These are phyloP conservation scores for Fomitopsis schrenkii DNA, from an alignment of 1,284 basidiomycete genomes.

Conservation along the genomic window DNA sequence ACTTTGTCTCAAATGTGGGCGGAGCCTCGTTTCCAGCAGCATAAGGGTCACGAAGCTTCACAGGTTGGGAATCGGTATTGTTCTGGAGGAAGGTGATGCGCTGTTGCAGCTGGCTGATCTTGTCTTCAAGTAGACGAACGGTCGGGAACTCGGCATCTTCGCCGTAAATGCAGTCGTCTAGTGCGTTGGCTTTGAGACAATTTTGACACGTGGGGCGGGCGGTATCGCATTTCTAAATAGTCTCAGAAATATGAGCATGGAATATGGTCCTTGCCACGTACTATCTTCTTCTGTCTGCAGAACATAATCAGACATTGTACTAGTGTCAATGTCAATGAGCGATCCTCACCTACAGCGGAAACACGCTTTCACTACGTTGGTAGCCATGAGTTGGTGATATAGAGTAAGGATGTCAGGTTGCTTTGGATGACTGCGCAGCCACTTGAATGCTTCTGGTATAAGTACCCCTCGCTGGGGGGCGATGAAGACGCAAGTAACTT, in stretches of 20 bases:
- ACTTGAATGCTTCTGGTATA: no score
- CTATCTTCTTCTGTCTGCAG: neutral
- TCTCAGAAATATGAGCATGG: neutral
- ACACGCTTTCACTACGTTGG: neutral
- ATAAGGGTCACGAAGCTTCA: neutral
- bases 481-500: no score
- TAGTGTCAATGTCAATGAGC: neutral
- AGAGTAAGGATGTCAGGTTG: no score
- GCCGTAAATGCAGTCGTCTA: constrained; percentile 28
- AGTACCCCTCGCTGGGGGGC: no score
- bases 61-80: neutral
- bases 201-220: constrained; percentile 24
- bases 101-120: neutral
- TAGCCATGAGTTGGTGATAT: neutral
- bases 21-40: neutral
- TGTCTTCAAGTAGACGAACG: constrained; percentile 24
- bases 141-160: constrained; percentile 23
- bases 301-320: neutral
- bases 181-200: constrained; percentile 19
- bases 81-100: neutral
- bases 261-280: neutral
- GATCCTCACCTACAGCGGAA: neutral
- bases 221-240: constrained; percentile 25
- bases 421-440: no score
- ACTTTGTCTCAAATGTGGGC: neutral